Evolutionary conservation across 352 stramenopile species (phyloP).

Genomic region (Halophytophthora polymorphica): DNA sequence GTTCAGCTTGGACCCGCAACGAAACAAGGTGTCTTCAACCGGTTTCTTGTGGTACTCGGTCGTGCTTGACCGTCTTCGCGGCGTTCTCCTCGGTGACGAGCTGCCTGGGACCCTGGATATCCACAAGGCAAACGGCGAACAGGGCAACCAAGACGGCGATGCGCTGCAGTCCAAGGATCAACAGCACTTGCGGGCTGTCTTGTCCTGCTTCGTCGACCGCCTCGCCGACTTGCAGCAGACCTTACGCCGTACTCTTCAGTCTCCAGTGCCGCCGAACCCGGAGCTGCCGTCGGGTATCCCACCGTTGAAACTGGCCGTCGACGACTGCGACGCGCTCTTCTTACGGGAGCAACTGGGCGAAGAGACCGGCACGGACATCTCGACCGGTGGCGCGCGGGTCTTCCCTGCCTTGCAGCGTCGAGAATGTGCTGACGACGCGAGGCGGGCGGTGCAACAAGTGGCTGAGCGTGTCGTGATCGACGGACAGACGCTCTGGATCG

Average conservation of each 20-base stretch:
- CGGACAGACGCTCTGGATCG: conserved; percentile 33
- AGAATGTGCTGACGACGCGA: background rate
- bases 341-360: conserved; percentile 17
- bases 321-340: conserved; percentile 38
- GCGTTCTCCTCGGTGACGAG: conserved; percentile 24
- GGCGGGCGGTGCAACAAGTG: conserved; percentile 34
- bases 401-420: conserved; percentile 25
- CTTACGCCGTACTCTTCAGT: conserved; percentile 5
- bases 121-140: too few species aligned
- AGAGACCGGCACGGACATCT: conserved; percentile 38
- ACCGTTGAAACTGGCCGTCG: conserved; percentile 34
- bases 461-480: conserved; percentile 24
- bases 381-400: conserved; percentile 36
- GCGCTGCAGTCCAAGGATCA: background rate
- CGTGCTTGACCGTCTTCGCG: conserved; percentile 40
- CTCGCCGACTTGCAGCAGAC: conserved; percentile 25
- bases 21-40: background rate
- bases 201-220: conserved; percentile 29
- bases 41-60: conserved; percentile 33
- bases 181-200: conserved; percentile 9
- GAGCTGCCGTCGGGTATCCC: conserved; percentile 35
- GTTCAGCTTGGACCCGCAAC: conserved; percentile 4
- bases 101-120: conserved; percentile 1
- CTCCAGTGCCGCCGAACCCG: conserved; percentile 6
- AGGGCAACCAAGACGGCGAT: background rate